Conservation (phyloP, 1,284 basidiomycete genomes). For the Crucibulum parvulum region DNA sequence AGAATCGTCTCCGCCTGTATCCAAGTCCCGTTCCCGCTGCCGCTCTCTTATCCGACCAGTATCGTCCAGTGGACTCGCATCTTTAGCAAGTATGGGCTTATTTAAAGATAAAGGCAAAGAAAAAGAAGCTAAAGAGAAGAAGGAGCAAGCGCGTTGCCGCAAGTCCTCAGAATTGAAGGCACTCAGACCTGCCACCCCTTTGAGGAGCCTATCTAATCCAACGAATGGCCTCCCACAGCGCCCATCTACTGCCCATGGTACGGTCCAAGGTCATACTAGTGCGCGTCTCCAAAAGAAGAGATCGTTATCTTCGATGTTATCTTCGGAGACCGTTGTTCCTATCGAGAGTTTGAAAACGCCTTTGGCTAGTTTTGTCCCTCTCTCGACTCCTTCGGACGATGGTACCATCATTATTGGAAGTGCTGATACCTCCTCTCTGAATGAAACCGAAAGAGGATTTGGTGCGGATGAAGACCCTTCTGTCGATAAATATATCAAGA, state of each 20-base stretch:
- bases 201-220: neutral
- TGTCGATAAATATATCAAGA: slow-evolving; percentile 30
- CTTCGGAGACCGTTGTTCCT: slow-evolving; percentile 6
- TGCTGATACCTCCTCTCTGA: neutral
- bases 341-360: neutral
- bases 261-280: neutral
- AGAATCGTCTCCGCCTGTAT: neutral
- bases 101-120: slow-evolving; percentile 23
- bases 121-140: neutral
- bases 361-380: neutral
- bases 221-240: neutral
- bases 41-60: slow-evolving; percentile 2
- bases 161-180: slow-evolving; percentile 4
- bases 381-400: neutral
- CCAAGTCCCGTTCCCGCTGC: neutral
- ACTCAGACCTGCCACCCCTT: neutral
- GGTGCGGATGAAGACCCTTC: slow-evolving; percentile 11
- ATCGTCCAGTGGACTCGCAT: neutral
- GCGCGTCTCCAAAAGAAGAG: slow-evolving; percentile 35
- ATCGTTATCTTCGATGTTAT: slow-evolving; percentile 37
- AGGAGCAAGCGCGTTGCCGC: slow-evolving; percentile 12
- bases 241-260: neutral
- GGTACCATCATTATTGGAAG: neutral
- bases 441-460: neutral
- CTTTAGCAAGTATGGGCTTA: slow-evolving; percentile 37